Evolutionary conservation across 345 rosid species (phyloP).

Genomic region (Clausena lansium): DNA sequence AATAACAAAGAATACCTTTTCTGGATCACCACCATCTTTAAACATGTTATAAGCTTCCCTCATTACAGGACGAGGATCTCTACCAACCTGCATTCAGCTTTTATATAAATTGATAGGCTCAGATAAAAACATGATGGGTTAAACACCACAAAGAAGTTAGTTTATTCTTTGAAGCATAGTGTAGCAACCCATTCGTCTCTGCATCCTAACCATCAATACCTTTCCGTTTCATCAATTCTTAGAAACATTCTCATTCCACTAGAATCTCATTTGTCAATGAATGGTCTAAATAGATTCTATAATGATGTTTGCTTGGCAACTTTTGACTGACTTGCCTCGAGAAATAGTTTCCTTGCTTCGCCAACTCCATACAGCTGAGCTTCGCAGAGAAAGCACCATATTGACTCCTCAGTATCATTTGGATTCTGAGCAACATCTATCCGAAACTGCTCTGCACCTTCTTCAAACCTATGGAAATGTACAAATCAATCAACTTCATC

Average conservation of each 20-base stretch:
- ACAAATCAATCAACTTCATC: slow-evolving; percentile 13
- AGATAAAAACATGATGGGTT: not conserved
- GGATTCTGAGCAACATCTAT: slow-evolving; percentile 92
- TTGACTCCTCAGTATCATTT: slow-evolving; percentile 90
- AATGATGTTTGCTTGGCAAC: not conserved
- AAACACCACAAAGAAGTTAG: not conserved
- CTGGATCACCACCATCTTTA: slow-evolving; percentile 85
- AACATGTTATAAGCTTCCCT: slow-evolving; percentile 74
- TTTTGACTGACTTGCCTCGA: slow-evolving; percentile 43
- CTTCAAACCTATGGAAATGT: slow-evolving; percentile 60
- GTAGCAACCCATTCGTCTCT: not conserved
- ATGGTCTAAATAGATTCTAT: not conserved
- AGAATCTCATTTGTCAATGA: not conserved
- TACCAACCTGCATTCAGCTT: slow-evolving; percentile 63
- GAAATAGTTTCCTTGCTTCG: slow-evolving; percentile 62
- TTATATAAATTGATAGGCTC: not conserved
- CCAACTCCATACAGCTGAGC: slow-evolving; percentile 63
- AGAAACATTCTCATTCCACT: not conserved
- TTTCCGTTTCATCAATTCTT: not conserved
- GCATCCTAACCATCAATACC: not conserved
- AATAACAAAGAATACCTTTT: slow-evolving; percentile 48
- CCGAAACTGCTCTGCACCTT: slow-evolving; percentile 87
- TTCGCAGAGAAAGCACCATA: slow-evolving; percentile 92
- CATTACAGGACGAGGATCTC: slow-evolving; percentile 86
- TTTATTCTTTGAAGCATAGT: not conserved